phyloP scores from a whole-genome alignment of 2,329 filamentous ascomycete species.

The Monosporascus sp. region DNA sequence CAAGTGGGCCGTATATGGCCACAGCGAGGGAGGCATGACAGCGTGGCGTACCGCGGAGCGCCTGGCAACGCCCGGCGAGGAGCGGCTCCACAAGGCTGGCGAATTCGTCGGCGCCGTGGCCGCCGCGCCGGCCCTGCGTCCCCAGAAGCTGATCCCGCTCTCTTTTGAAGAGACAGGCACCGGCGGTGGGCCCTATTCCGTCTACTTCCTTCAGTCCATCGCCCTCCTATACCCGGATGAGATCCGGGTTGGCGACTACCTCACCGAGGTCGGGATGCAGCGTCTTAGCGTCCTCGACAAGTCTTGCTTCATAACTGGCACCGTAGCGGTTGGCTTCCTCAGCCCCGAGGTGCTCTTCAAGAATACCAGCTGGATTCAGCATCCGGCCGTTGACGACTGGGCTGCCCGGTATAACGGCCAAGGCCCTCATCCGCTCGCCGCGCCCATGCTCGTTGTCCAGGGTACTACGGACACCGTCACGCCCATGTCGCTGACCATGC shows the following conservation, averaged over 20 bases:
- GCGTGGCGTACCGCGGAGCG: slow-evolving; percentile 6
- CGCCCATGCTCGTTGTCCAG: slow-evolving; percentile 18
- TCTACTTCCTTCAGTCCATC: slow-evolving; percentile 14
- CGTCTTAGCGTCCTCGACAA: neutral
- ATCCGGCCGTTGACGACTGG: neutral
- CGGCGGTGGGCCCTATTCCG: slow-evolving; percentile 4
- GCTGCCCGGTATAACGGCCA: slow-evolving; percentile 8
- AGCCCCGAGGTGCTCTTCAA: neutral
- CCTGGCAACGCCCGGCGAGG: slow-evolving; percentile 7
- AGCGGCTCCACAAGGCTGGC: slow-evolving; percentile 2
- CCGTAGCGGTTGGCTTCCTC: neutral
- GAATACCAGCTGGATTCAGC: neutral
- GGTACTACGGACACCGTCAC: slow-evolving; percentile 9
- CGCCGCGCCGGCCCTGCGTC: slow-evolving; percentile 7
- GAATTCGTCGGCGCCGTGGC: slow-evolving; percentile 9
- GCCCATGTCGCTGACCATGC: slow-evolving; percentile 1
- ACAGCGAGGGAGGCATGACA: slow-evolving; percentile 3
- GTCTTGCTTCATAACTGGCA: neutral
- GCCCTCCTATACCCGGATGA: slow-evolving; percentile 6
- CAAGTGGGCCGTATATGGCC: slow-evolving; percentile 1
- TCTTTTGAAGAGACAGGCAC: slow-evolving; percentile 4
- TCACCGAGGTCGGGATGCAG: slow-evolving; percentile 4
- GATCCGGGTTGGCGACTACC: slow-evolving; percentile 11
- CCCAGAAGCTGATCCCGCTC: slow-evolving; percentile 6
- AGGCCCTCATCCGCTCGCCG: slow-evolving; percentile 14